Base-by-base conservation (phyloP, 495 filamentous ascomycete species). In the Neurospora cerealis region DNA sequence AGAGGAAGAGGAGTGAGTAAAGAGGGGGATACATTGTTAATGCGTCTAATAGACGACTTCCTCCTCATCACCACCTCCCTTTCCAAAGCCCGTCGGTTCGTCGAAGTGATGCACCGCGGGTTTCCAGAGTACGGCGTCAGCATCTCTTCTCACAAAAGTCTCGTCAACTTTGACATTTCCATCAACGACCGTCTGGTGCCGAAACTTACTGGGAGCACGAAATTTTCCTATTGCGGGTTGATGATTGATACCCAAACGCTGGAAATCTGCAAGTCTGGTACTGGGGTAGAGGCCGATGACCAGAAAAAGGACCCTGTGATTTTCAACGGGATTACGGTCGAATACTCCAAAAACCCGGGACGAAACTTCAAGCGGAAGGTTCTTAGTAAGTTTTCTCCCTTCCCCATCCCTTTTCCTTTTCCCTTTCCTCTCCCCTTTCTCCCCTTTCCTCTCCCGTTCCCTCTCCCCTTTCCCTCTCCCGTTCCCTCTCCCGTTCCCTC, bases 41-140 rank as follows among this genome's bases (percentile, higher is more conserved):
- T 98, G 46, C 85, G 96, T 46, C 86, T 97, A 2, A 92, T 96
- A 48, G 96, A 99, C 71, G 96, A 99, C 76, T 98, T 98, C 76
- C 82, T 98, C 21, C 88, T 98, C 62, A 90, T 99, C 76, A 97
- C 93, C 3, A 88, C 89, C 0, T 84, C 93, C 70, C 81, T 77
- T 46, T 74, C 79, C 0, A 87, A 93, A 77, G 95, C 93, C 0
- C 83, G 82, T 70, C 82, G 83, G 17, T 98, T 99, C 77, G 81
- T 97, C 34, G 81, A 88, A 66, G 85, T 89, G 42, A 97, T 98
- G 94, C 88, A 96, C 75, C 77, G 83, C 2, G 96, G 95, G 4
- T 80, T 94, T 37, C 89, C 90, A 1, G 86, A 88, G 42, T 97
- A 95, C 77, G 96, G 96, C 28, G 89, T 98, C 37, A 80, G 82